Evolutionary conservation across 169 alveolate genomes (phyloP), one percentile per base, ranked within the genome.

Genomic region (Eimeria brunetti): DNA sequence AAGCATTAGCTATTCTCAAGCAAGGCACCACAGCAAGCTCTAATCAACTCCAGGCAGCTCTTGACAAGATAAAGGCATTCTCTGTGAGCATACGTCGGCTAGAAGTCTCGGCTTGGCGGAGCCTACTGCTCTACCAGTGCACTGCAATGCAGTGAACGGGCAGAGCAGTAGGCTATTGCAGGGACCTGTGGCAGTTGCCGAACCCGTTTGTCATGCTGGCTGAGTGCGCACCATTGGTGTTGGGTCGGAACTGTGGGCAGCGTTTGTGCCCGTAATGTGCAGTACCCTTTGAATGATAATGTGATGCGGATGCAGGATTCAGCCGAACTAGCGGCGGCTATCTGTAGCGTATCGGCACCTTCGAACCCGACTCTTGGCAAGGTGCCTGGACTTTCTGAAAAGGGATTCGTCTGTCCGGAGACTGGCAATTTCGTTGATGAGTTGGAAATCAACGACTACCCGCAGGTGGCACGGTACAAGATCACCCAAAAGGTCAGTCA

Each of bases 361-460:
- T 56, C 95, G 14, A 86, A 84, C 62, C 94, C 96, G 22, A 95
- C 96, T 27, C 95, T 95, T 20, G 96, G 96, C 69, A 95, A 89
- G 76, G 90, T 95, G 41, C 96, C 94, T 49, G 96, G 96, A 24
- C 94, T 95, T 33, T 80, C 94, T n/a, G 95, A 86, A 18, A 73
- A 46, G 69, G 96, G 95, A 51, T 95, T 85, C 53, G 71, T 51
- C 46, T 90, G 91, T 67, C 96, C 97, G 41, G 81, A 88, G 81
- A 95, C 97, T 9, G 98, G 98, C 88, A 97, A 98, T 46, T 96
- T 97, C 53, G 96, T 97, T 62, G 99, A 98, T 89, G 99, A 98
- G 53, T 97, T 98, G 83, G 98, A 97, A 90, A 98, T 98, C 89
- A 98, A 98, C 97, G 98, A 98, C 91, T 98, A 97, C 94, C 99